phyloP scores from a whole-genome alignment of 2,329 filamentous ascomycete genomes.

The Cercospora brassicicola region DNA sequence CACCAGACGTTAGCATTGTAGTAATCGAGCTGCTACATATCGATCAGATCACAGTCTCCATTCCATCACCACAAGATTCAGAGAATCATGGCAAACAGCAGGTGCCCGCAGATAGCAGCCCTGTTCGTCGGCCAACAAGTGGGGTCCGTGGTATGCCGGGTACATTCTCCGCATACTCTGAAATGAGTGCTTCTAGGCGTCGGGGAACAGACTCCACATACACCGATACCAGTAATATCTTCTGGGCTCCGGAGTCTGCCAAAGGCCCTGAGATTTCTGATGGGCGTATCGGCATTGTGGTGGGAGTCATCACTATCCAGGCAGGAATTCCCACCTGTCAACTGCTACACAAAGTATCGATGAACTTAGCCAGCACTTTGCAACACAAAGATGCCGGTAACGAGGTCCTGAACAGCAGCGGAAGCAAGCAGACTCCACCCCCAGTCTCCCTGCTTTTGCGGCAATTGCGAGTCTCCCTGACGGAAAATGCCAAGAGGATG shows the following conservation, averaged over 20 bases:
- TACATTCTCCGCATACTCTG: conserved; percentile 51
- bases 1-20: not conserved
- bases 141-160: conserved; percentile 43
- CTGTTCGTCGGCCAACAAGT: not conserved
- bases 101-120: not conserved
- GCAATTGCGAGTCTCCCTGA: conserved; percentile 4
- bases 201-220: conserved; percentile 11
- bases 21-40: conserved; percentile 28
- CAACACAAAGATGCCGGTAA: not conserved
- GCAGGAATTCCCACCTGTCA: not conserved
- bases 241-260: conserved; percentile 6
- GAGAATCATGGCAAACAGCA: not conserved
- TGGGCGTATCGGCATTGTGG: conserved; percentile 11
- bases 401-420: not conserved
- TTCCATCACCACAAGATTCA: conserved; percentile 1
- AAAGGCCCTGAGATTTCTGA: not conserved
- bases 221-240: conserved; percentile 10
- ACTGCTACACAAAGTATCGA: not conserved
- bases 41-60: conserved; percentile 28
- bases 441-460: conserved; percentile 11
- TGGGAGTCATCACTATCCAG: conserved; percentile 23
- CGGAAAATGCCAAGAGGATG: conserved; percentile 1
- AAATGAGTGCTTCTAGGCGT: conserved; percentile 37
- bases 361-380: not conserved
- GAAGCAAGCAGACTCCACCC: not conserved